Conservation (phyloP, 1,139 yeast genomes). For the Suhomyces anneliseae region DNA sequence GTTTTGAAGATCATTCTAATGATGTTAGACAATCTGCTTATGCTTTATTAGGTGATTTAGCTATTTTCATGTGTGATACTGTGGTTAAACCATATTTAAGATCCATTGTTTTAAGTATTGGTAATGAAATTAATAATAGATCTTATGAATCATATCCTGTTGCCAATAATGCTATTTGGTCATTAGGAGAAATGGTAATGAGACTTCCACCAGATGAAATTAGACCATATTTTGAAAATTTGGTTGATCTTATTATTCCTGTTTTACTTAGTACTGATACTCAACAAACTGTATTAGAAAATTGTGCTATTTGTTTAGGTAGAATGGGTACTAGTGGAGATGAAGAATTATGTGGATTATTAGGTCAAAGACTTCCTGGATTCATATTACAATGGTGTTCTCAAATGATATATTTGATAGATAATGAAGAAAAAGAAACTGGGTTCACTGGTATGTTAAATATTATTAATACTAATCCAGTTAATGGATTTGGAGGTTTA, state of each 20-base stretch:
- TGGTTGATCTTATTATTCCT: conserved; percentile 64
- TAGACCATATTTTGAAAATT: conserved; percentile 59
- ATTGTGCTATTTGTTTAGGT: conserved; percentile 93
- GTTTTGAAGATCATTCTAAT: conserved; percentile 72
- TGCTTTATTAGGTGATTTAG: conserved; percentile 88
- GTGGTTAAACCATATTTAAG: conserved; percentile 59
- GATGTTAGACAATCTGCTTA: conserved; percentile 93
- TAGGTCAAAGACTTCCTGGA: conserved; percentile 55
- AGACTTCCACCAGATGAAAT: conserved; percentile 52
- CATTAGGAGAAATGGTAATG: conserved; percentile 81
- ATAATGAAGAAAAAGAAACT: conserved; percentile 79
- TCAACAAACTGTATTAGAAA: conserved; percentile 71
- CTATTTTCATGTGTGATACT: conserved; percentile 56
- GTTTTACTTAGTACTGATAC: conserved; percentile 59
- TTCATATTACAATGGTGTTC: conserved; percentile 67
- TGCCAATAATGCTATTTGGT: conserved; percentile 91
- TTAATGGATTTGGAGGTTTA: conserved; percentile 53
- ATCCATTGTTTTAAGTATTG: conserved; percentile 59
- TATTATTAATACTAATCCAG: conserved; percentile 64
- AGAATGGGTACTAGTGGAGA: conserved; percentile 73
- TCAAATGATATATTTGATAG: conserved; percentile 62
- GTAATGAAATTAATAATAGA: conserved; percentile 63
- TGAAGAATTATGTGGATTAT: conserved; percentile 51
- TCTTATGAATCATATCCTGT: conserved; percentile 57
- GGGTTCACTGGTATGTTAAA: conserved; percentile 77